A percentile compares a stretch with the other conserved stretches of the same genome.
Evolutionary conservation across 768 basidiomycete species (phyloP).

Genomic region (Lactifluus piperatus): DNA sequence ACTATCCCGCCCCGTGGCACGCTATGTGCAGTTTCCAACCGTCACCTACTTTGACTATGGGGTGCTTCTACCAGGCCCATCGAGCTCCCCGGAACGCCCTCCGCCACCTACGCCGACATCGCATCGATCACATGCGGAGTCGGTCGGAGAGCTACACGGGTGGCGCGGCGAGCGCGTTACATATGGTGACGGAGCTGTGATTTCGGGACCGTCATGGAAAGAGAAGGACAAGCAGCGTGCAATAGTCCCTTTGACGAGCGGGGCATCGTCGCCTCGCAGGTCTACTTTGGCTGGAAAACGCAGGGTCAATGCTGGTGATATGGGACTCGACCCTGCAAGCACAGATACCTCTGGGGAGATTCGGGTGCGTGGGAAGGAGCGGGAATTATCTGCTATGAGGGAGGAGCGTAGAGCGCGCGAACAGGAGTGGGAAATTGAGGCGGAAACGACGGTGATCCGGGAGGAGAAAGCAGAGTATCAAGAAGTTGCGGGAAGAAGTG

Average conservation of each 20-base stretch:
- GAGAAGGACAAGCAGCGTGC: slow-evolving; percentile 27
- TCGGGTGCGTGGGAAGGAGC: slow-evolving; percentile 50
- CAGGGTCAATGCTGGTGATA: background rate
- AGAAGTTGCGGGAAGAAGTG: slow-evolving; percentile 59
- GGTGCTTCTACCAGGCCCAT: slow-evolving; percentile 7
- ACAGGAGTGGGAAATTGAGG: slow-evolving; percentile 33
- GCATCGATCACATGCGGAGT: background rate
- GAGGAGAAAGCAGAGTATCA: slow-evolving; percentile 47
- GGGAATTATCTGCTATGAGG: slow-evolving; percentile 48
- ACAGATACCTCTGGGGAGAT: slow-evolving; percentile 37
- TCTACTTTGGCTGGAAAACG: background rate
- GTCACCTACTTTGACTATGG: slow-evolving; percentile 6
- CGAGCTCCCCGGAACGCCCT: background rate
- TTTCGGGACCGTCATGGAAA: no score
- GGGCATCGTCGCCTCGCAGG: background rate
- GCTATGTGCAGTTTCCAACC: slow-evolving; percentile 34
- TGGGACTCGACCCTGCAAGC: slow-evolving; percentile 13
- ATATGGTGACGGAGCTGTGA: background rate
- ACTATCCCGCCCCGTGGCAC: slow-evolving; percentile 27
- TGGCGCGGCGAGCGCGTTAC: background rate
- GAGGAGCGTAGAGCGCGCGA: slow-evolving; percentile 43
- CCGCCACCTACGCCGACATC: background rate
- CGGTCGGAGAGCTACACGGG: background rate
- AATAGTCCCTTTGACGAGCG: background rate
- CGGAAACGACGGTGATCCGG: slow-evolving; percentile 27